Percentiles rank a stretch among this genome's conserved stretches.
Conservation (phyloP, 2,329 filamentous ascomycete species). For the Xylaria polymorpha region DNA sequence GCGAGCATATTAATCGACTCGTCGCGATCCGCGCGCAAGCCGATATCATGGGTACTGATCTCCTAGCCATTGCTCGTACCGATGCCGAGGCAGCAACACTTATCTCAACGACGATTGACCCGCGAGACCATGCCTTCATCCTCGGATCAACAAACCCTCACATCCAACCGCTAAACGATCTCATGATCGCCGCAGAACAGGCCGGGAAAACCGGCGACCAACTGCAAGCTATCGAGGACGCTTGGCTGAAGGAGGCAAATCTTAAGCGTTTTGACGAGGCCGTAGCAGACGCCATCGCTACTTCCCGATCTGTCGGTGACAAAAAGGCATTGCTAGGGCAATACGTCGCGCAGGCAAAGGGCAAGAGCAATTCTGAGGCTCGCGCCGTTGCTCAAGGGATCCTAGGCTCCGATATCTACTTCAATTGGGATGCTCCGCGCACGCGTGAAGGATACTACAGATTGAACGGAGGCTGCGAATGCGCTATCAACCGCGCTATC, state of each 20-base stretch:
- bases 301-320: conserved; percentile 66
- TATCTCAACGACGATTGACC: conserved; percentile 96
- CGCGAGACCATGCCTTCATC: conserved; percentile 94
- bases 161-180: conserved; percentile 85
- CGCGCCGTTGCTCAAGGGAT: conserved; percentile 81
- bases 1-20: conserved; percentile 97
- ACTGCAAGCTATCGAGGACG: conserved; percentile 91
- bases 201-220: conserved; percentile 82
- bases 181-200: conserved; percentile 88
- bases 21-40: conserved; percentile 97
- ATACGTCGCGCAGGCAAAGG: conserved; percentile 76
- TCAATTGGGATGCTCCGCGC: conserved; percentile 94
- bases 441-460: conserved; percentile 97
- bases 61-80: conserved; percentile 91
- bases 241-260: conserved; percentile 81
- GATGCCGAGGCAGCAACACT: conserved; percentile 98
- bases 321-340: conserved; percentile 74
- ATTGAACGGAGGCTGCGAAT: conserved; percentile 89
- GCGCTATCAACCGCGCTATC: conserved; percentile 88
- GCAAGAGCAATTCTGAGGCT: conserved; percentile 87
- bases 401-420: conserved; percentile 84
- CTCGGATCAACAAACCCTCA: conserved; percentile 87
- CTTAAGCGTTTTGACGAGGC: conserved; percentile 93
- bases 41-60: conserved; percentile 96
- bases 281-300: conserved; percentile 83